Conservation (phyloP, 495 filamentous ascomycete genomes). For the Hypoxylon crocopeplum region DNA sequence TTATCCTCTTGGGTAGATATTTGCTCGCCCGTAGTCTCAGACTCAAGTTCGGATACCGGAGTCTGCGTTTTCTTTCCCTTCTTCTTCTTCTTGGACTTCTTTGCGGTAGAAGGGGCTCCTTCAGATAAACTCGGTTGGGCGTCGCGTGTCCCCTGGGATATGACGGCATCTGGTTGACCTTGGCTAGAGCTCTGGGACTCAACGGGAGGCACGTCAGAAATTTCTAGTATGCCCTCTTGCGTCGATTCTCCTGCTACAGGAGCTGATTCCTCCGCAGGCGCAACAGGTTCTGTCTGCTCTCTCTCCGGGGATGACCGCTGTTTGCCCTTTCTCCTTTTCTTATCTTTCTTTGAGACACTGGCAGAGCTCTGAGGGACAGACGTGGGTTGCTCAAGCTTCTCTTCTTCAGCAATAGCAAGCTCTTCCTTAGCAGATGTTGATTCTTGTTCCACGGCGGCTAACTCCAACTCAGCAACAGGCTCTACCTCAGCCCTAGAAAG, state of each 20-base stretch:
- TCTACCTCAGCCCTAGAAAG: neutral
- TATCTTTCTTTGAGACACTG: conserved; percentile 25
- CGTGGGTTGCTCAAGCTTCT: conserved; percentile 7
- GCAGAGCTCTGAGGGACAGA: neutral
- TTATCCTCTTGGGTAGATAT: conserved; percentile 1
- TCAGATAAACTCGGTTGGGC: conserved; percentile 6
- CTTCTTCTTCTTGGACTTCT: conserved; percentile 39
- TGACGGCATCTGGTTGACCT: conserved; percentile 10
- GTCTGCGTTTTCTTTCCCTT: conserved; percentile 22
- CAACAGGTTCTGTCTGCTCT: conserved; percentile 2
- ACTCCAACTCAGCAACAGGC: neutral
- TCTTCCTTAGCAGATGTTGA: neutral
- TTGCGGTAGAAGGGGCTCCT: conserved; percentile 14
- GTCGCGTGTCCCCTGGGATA: conserved; percentile 7
- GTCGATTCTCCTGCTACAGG: conserved; percentile 3
- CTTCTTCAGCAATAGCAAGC: neutral
- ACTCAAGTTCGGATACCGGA: conserved; percentile 1
- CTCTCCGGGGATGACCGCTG: conserved; percentile 10
- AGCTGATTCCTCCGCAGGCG: conserved; percentile 15
- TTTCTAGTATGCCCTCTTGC: conserved; percentile 12
- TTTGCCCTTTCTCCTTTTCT: conserved; percentile 34
- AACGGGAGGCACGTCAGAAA: neutral
- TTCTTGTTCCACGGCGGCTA: neutral
- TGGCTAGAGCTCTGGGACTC: conserved; percentile 15
- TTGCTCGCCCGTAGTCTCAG: conserved; percentile 2